Evolutionary conservation across 192 early-diverging fungal genomes (phyloP), one percentile per base, ranked within the genome.

Genomic region (Backusella tuberculispora): DNA sequence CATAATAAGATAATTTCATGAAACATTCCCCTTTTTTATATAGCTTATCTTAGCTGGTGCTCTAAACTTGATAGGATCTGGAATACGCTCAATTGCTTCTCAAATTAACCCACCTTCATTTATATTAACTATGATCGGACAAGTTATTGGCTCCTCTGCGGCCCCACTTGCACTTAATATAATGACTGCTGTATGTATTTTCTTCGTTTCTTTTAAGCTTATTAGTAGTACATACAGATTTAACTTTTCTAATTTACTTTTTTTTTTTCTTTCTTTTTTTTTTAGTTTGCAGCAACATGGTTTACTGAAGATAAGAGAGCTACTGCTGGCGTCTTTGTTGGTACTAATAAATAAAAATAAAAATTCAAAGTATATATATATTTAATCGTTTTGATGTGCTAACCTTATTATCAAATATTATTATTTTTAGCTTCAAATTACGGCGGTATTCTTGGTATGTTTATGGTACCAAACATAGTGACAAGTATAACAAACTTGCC

Each of bases 241-340:
- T 19, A 60, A 60, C 21, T 24, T 1, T 24, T 10, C 26, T 19
- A 50, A 53, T 8, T 8, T 19, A 29, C 17, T 47, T 10, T 43
- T 4, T 6, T 43, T 43, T 5, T 5, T 43, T 43, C 7, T 19
- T 60, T 24, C 12, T 60, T 60, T 10, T 60, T 60, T 56, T 60
- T 43, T 29, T 47, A 80, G 78, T 80, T 80, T 76, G 78, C 78
- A 24, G 68, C 78, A 21, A 71, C 69, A 9, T 80, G 78, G 78
- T 80, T 80, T 73, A 73, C 78, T 19, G 78, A 80, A 72, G 68
- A 75, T 63, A 71, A 50, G 24, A 60, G 78, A 56, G 78, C 78
- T 46, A 80, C 78, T 24, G 78, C 78, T 45, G 78, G 78, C 14
- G 71, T 80, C 24, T 76, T 80, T 75, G 79, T 80, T 63, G 79